Evolutionary conservation across 768 basidiomycete genomes (phyloP), one percentile per base, ranked within the genome.

Genomic region (Auricularia cornea): DNA sequence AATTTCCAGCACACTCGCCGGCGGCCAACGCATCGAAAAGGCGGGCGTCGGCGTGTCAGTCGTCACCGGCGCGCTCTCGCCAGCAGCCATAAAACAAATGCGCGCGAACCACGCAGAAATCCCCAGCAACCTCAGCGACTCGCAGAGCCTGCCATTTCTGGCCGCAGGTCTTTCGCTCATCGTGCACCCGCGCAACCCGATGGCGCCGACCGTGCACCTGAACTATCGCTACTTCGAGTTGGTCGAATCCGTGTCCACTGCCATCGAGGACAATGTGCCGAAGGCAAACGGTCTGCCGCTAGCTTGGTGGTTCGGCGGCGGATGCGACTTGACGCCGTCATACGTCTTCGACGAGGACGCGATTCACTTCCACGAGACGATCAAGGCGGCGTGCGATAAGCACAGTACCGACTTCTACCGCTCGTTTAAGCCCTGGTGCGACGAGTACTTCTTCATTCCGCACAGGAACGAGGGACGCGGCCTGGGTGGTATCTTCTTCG

Each of bases 251-350:
- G 68, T 68, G 1, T 66, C 67, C 3, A 71, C 70, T 60, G 66
- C 67, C 30, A 64, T 69, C 33, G 74, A 70, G 33, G 68, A 71
- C 18, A 60, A 70, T 28, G 74, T 75, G 40, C 75, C 75, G 2
- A 71, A 72, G 61, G 67, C 67, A 31, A 71, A 76, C 29, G 80
- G 82, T 8, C 81, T 83, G 67, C 75, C 91, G 23, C 76, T 94
- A 48, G 87, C 94, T 30, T 98, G 95, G 94, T 99, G 96, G 97
- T 99, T 98, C 71, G 96, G 97, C 23, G 97, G 97, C 35, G 96
- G 96, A 6, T 87, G 86, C 6, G 96, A 99, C 73, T 82, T 98
- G 33, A 99, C 97, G 0, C 96, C 96, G 1, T 88, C 89, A 3
- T 98, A 98, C 74, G 83, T 98, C 20, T 92, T 87, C 76, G 85